A percentile compares a stretch with the other conserved stretches of the same genome.
Conservation (phyloP, 768 basidiomycete genomes). For the Pisolithus marmoratus region DNA sequence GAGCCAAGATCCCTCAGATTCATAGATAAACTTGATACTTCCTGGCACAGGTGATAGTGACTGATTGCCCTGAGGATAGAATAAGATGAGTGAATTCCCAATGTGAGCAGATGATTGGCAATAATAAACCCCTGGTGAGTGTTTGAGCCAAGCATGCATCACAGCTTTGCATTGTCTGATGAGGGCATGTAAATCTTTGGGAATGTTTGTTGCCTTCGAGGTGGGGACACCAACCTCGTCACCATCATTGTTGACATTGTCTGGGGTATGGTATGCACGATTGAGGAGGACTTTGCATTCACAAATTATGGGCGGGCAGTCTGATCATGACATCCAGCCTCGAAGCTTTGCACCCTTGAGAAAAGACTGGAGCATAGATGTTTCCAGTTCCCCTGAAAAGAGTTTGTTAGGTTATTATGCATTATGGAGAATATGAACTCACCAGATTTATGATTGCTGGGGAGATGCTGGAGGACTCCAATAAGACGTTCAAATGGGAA, state of each 20-base stretch:
- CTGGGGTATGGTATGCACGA: not conserved
- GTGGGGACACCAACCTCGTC: not conserved
- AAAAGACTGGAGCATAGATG: slow-evolving; percentile 9
- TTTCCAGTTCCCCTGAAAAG: slow-evolving; percentile 6
- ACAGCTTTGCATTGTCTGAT: not conserved
- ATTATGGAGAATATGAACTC: slow-evolving; percentile 2
- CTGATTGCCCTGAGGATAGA: too few species aligned
- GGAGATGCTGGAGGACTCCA: slow-evolving; percentile 29
- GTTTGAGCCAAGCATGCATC: not conserved
- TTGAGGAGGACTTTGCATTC: slow-evolving; percentile 6
- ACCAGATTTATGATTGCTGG: slow-evolving; percentile 29
- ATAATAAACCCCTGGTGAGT: not conserved
- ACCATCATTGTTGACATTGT: not conserved
- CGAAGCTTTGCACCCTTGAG: slow-evolving; percentile 9
- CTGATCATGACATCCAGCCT: slow-evolving; percentile 1
- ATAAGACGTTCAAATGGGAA: slow-evolving; percentile 35
- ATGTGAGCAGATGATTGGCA: not conserved
- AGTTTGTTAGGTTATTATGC: slow-evolving; percentile 2
- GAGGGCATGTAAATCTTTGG: not conserved
- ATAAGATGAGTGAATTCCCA: too few species aligned
- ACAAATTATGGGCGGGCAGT: slow-evolving; percentile 4
- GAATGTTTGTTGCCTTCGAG: not conserved
- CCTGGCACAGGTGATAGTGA: too few species aligned
- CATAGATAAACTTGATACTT: too few species aligned
- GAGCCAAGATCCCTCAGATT: too few species aligned